A percentile compares a stretch with the other conserved stretches of the same genome.
phyloP scores from a whole-genome alignment of 2,329 filamentous ascomycete species.

The Emericellopsis cladophorae region DNA sequence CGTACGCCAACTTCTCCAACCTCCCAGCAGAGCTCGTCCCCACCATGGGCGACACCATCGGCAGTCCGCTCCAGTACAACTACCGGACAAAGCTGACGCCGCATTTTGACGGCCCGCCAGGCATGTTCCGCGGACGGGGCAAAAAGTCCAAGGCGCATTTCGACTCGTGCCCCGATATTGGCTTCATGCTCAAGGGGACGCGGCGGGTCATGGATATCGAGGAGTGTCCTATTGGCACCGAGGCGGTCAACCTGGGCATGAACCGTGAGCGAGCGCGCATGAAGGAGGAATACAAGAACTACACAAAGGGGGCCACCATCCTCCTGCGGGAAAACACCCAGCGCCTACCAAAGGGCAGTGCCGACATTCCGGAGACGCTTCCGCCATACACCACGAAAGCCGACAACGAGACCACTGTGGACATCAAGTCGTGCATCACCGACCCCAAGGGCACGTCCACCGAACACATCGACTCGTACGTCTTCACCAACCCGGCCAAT shows the following conservation, averaged over 20 bases:
- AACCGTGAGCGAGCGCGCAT: constrained; percentile 68
- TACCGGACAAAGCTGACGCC: constrained; percentile 96
- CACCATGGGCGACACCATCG: constrained; percentile 69
- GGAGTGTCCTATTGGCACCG: constrained; percentile 90
- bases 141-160: constrained; percentile 35
- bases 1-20: constrained; percentile 82
- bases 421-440: constrained; percentile 82
- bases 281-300: constrained; percentile 53
- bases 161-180: constrained; percentile 61
- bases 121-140: constrained; percentile 30
- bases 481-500: constrained; percentile 84
- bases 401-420: constrained; percentile 22
- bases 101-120: constrained; percentile 75
- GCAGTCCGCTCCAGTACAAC: constrained; percentile 79
- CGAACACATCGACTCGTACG: constrained; percentile 76
- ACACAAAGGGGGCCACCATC: constrained; percentile 74
- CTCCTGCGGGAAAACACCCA: constrained; percentile 76
- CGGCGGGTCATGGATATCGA: constrained; percentile 82
- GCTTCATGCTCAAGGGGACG: constrained; percentile 81
- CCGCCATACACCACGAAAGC: constrained; percentile 28
- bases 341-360: constrained; percentile 42
- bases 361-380: constrained; percentile 21
- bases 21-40: constrained; percentile 66
- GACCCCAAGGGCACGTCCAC: constrained; percentile 71
- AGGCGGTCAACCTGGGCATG: constrained; percentile 70